phyloP scores from a whole-genome alignment of 345 rosid species.

The Populus nigra region DNA sequence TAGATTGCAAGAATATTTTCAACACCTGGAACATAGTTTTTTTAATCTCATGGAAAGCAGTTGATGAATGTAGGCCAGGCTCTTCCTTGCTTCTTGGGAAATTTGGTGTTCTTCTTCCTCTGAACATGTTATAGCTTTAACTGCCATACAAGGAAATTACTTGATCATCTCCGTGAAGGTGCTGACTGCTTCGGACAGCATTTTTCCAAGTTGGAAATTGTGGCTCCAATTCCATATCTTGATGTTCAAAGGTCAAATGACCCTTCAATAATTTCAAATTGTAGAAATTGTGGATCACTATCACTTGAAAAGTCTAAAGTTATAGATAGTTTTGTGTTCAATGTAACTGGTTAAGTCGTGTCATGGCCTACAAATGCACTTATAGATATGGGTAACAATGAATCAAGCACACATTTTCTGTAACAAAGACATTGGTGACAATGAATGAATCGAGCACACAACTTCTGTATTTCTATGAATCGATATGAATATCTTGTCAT shows the following conservation, averaged over 20 bases:
- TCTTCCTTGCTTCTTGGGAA: neutral
- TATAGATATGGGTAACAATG: neutral
- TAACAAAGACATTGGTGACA: neutral
- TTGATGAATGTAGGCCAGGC: neutral
- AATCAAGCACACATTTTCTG: neutral
- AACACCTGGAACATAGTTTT: neutral
- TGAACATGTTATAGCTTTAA: neutral
- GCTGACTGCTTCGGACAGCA: neutral
- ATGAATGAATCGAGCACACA: neutral
- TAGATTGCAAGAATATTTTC: neutral
- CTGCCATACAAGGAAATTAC: neutral
- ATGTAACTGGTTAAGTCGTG: neutral
- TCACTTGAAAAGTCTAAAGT: neutral
- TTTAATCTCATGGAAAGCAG: neutral
- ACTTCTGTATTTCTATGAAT: neutral
- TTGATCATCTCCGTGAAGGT: neutral
- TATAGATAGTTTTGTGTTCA: neutral
- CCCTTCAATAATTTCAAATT: neutral
- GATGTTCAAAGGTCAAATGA: neutral
- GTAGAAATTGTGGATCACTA: neutral
- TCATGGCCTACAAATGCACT: neutral
- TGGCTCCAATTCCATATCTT: neutral
- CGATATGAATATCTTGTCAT: constrained; percentile 7
- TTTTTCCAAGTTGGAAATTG: neutral
- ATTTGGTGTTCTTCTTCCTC: neutral